These are phyloP conservation scores for Geum urbanum DNA, from an alignment of 306 rosid species.

Conservation along the genomic window DNA sequence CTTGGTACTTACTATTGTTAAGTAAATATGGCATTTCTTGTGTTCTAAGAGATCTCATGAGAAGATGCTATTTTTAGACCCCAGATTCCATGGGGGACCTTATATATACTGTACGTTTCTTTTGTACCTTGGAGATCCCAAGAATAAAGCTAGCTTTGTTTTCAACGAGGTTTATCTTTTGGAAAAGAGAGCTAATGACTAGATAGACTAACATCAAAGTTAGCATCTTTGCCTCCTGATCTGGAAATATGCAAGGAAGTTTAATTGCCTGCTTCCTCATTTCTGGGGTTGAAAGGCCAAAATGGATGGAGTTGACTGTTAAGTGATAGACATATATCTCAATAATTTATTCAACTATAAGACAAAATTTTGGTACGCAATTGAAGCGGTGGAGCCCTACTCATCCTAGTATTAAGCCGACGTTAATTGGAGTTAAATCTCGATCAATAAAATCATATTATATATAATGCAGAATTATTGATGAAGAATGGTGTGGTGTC, in stretches of 20 bases:
- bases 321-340: not conserved
- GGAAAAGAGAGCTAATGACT: not conserved
- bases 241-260: not conserved
- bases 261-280: not conserved
- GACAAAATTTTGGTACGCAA: not conserved
- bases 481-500: not conserved
- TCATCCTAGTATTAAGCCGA: not conserved
- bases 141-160: conserved; percentile 3
- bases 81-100: not conserved
- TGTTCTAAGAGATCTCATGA: conserved; percentile 2
- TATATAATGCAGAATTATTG: not conserved
- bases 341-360: not conserved
- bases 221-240: not conserved
- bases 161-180: not conserved
- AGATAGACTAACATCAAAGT: not conserved
- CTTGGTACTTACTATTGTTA: not conserved
- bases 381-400: too few relatives aligned
- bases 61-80: not conserved
- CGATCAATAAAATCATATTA: too few relatives aligned
- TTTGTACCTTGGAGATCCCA: not conserved
- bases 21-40: not conserved
- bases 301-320: not conserved
- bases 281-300: not conserved
- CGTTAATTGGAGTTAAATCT: too few relatives aligned
- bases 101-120: not conserved